A percentile compares a stretch with the other conserved stretches of the same genome.
Conservation (phyloP, 768 basidiomycete genomes). For the Mycena albidolilacea region DNA sequence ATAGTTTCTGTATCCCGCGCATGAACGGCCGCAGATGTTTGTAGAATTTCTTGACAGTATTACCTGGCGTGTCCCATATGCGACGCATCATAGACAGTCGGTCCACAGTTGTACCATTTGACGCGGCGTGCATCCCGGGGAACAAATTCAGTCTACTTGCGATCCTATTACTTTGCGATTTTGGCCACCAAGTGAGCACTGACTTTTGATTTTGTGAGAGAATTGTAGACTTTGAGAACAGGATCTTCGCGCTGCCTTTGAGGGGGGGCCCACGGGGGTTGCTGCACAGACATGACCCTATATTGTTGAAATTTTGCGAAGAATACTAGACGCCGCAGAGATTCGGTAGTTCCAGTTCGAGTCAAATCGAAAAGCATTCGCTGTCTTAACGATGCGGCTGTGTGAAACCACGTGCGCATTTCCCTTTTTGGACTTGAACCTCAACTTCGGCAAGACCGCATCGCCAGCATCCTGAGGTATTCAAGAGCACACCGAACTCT, state of each 20-base stretch:
- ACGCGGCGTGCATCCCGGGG: conserved; percentile 78
- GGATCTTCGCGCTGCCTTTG: conserved; percentile 66
- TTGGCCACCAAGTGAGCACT: conserved; percentile 42
- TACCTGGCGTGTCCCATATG: conserved; percentile 99
- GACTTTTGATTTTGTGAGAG: conserved; percentile 92
- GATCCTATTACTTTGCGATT: conserved; percentile 35
- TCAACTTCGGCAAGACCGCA: too few relatives aligned
- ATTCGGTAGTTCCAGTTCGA: conserved; percentile 26
- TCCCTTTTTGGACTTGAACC: not conserved
- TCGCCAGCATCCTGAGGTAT: not conserved
- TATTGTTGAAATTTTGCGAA: conserved; percentile 20
- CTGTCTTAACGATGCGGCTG: conserved; percentile 18
- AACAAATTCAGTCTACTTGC: conserved; percentile 79
- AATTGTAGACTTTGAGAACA: conserved; percentile 90
- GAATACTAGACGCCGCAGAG: conserved; percentile 24
- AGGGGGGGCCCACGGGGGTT: conserved; percentile 72
- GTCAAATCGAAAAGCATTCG: conserved; percentile 36
- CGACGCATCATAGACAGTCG: conserved; percentile 97
- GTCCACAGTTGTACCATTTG: conserved; percentile 99
- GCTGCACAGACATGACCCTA: conserved; percentile 69
- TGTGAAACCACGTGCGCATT: not conserved
- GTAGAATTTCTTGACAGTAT: conserved; percentile 31
- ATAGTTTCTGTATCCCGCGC: conserved; percentile 80
- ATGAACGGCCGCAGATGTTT: conserved; percentile 13
- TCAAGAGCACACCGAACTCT: not conserved